Conservation (phyloP, 371 early-diverging fungal species). For the Mucor plumbeus region DNA sequence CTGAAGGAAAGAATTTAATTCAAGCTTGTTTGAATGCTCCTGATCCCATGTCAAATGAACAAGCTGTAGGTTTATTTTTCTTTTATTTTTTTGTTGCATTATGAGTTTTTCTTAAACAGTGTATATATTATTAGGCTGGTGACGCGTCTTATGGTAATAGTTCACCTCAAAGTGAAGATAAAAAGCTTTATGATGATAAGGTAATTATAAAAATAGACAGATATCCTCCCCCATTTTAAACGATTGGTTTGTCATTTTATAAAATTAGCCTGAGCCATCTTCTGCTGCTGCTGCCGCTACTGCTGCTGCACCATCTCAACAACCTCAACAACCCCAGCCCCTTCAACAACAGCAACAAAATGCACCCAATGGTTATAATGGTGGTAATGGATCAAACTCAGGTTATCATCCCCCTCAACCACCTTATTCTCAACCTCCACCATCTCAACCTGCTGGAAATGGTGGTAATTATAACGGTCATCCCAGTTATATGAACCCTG, state of each 20-base stretch:
- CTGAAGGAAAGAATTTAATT: slow-evolving; percentile 94
- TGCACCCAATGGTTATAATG: slow-evolving; percentile 6
- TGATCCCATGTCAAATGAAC: slow-evolving; percentile 52
- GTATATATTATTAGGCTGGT: slow-evolving; percentile 20
- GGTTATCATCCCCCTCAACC: slow-evolving; percentile 14
- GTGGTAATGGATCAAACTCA: slow-evolving; percentile 21
- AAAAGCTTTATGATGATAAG: slow-evolving; percentile 28
- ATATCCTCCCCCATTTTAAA: neutral
- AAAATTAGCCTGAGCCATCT: slow-evolving; percentile 18
- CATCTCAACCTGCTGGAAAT: slow-evolving; percentile 10
- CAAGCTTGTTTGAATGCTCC: slow-evolving; percentile 94
- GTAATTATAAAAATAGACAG: slow-evolving; percentile 11
- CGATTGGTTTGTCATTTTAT: neutral
- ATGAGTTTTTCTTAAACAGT: neutral
- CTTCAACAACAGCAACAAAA: slow-evolving; percentile 16
- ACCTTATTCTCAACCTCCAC: slow-evolving; percentile 15
- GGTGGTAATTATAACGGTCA: slow-evolving; percentile 24
- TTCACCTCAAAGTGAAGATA: slow-evolving; percentile 26
- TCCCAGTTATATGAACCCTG: slow-evolving; percentile 29
- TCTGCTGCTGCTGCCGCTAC: neutral
- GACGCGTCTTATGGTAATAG: slow-evolving; percentile 34
- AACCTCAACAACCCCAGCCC: slow-evolving; percentile 11
- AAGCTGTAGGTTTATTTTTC: slow-evolving; percentile 9
- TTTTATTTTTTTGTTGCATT: neutral
- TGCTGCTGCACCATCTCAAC: slow-evolving; percentile 10